A percentile compares a stretch with the other conserved stretches of the same genome.
phyloP scores from a whole-genome alignment of 352 stramenopile species.

The Phytophthora pinifolia region DNA sequence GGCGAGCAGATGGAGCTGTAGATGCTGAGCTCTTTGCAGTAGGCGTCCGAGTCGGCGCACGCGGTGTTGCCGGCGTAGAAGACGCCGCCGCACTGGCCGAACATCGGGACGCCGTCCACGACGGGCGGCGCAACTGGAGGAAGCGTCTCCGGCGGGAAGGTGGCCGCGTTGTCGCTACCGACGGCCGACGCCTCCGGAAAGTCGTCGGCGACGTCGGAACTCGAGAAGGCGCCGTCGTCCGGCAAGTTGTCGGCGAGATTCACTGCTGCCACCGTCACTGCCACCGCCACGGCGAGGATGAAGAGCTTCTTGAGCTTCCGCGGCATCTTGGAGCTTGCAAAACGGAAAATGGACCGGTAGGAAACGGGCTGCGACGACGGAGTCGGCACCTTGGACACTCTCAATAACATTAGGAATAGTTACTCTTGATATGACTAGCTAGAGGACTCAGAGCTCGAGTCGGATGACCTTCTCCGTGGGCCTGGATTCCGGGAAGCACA shows the following conservation, averaged over 20 bases:
- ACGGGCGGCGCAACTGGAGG: conserved; percentile 10
- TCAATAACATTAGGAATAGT: conserved; percentile 35
- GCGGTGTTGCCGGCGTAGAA: conserved; percentile 24
- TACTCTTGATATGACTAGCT: conserved; percentile 27
- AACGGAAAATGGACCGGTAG: conserved; percentile 11
- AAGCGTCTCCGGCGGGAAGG: neutral
- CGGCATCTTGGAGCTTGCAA: no score
- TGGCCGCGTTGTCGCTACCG: conserved; percentile 2
- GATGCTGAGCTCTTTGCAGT: conserved; percentile 23
- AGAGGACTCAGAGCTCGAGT: conserved; percentile 19
- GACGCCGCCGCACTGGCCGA: conserved; percentile 21
- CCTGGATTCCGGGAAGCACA: conserved; percentile 33
- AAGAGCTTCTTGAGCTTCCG: conserved; percentile 2
- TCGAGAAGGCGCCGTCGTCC: conserved; percentile 4
- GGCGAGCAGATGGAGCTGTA: conserved; percentile 29
- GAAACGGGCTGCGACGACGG: neutral
- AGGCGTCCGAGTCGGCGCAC: conserved; percentile 21
- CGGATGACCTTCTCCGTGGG: conserved; percentile 29
- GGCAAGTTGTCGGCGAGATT: neutral
- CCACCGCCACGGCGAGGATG: conserved; percentile 3
- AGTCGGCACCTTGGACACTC: neutral
- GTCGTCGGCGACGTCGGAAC: neutral
- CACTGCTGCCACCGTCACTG: neutral
- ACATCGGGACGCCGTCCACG: conserved; percentile 21
- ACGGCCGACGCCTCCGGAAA: neutral